These are phyloP conservation scores for Bipolaris oryzae DNA, from an alignment of 2,329 filamentous ascomycete species.

Conservation along the genomic window DNA sequence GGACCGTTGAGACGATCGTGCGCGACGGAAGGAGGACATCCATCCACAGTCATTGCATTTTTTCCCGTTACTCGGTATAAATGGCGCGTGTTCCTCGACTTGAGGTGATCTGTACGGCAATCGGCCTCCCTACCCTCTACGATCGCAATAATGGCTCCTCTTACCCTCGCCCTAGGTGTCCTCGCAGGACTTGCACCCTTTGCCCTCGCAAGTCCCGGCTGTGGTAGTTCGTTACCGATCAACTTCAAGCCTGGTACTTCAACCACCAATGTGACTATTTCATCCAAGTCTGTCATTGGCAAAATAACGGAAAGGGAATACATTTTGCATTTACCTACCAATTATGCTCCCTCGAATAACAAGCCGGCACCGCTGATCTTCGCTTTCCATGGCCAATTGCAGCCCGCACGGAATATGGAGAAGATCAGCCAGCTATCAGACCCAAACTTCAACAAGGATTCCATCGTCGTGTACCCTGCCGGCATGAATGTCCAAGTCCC, in stretches of 20 bases:
- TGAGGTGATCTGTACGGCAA: not conserved
- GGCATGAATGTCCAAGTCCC: slow-evolving; percentile 24
- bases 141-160: not conserved
- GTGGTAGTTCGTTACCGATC: slow-evolving; percentile 14
- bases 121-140: not conserved
- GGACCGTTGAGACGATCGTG: not conserved
- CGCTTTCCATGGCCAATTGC: slow-evolving; percentile 27
- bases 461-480: slow-evolving; percentile 31
- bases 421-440: slow-evolving; percentile 27
- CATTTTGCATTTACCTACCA: slow-evolving; percentile 24
- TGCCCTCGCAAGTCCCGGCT: slow-evolving; percentile 23
- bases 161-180: not conserved
- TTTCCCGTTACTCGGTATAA: not conserved
- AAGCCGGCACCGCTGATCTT: slow-evolving; percentile 24
- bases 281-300: slow-evolving; percentile 23
- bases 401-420: slow-evolving; percentile 31
- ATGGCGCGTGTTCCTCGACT: not conserved
- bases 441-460: slow-evolving; percentile 23
- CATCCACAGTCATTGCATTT: not conserved
- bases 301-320: slow-evolving; percentile 23
- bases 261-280: slow-evolving; percentile 26
- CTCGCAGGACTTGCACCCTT: not conserved
- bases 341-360: slow-evolving; percentile 20
- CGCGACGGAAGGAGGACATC: not conserved
- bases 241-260: slow-evolving; percentile 23